Conservation (phyloP, 352 stramenopile species). For the Globisporangium barbulae region DNA sequence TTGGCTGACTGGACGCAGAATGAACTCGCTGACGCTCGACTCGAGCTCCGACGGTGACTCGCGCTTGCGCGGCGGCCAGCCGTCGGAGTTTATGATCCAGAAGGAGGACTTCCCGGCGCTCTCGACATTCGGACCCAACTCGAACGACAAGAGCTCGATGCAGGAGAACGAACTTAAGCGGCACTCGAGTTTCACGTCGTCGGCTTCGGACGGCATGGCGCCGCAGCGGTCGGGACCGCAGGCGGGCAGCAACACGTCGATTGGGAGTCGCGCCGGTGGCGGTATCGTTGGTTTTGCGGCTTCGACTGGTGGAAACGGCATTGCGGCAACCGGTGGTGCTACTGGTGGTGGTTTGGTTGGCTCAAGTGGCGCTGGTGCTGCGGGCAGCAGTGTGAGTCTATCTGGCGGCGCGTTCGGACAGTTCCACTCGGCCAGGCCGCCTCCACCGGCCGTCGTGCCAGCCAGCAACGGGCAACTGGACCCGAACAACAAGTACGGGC, state of each 20-base stretch:
- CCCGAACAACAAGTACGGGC: constrained; percentile 70
- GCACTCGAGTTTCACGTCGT: constrained; percentile 70
- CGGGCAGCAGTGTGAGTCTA: constrained; percentile 39
- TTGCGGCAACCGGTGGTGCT: constrained; percentile 1
- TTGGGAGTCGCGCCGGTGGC: constrained; percentile 40
- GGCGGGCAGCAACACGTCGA: constrained; percentile 46
- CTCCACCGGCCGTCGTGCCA: constrained; percentile 4
- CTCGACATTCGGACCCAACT: constrained; percentile 50
- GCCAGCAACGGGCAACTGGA: constrained; percentile 49
- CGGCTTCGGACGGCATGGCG: constrained; percentile 57
- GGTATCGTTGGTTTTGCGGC: constrained; percentile 2
- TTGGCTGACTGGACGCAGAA: constrained; percentile 24
- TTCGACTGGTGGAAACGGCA: not conserved
- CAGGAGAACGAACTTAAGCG: constrained; percentile 54
- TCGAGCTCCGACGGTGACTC: constrained; percentile 27
- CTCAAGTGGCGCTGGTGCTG: constrained; percentile 10
- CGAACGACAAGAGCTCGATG: constrained; percentile 52
- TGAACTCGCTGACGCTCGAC: constrained; percentile 60
- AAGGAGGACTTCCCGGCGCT: constrained; percentile 85
- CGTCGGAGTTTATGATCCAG: constrained; percentile 83
- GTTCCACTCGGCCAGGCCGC: constrained; percentile 30
- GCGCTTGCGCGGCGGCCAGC: constrained; percentile 38
- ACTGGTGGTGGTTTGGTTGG: not conserved
- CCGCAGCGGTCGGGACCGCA: constrained; percentile 39
- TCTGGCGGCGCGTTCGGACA: constrained; percentile 58